Conservation (phyloP, 352 stramenopile genomes). For the Phytophthora palmivora region DNA sequence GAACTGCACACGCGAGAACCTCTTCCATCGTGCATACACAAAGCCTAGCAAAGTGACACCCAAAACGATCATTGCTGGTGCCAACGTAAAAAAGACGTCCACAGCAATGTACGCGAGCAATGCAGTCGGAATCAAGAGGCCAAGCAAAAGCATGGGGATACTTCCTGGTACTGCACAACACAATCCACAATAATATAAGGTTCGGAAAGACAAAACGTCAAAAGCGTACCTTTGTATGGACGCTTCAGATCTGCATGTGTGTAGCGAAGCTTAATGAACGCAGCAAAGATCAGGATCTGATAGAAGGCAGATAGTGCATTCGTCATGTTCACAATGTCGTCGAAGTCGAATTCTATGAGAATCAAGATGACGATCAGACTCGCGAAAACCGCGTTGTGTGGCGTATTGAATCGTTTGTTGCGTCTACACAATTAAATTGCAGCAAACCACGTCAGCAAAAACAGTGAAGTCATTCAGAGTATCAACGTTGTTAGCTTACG, state of each 20-base stretch:
- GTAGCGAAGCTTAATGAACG: conserved; percentile 91
- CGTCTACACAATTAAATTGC: conserved; percentile 28
- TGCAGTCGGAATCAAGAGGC: conserved; percentile 41
- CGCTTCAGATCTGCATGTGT: conserved; percentile 44
- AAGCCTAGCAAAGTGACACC: conserved; percentile 45
- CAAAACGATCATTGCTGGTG: conserved; percentile 49
- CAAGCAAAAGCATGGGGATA: conserved; percentile 41
- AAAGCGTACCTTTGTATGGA: conserved; percentile 47
- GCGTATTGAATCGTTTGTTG: conserved; percentile 64
- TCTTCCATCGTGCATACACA: conserved; percentile 49
- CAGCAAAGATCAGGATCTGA: conserved; percentile 88
- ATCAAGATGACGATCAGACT: conserved; percentile 60
- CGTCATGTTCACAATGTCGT: conserved; percentile 86
- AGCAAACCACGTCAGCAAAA: conserved; percentile 6
- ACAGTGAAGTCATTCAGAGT: not conserved
- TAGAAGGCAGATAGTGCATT: conserved; percentile 92
- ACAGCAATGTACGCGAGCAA: conserved; percentile 57
- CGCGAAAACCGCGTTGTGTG: conserved; percentile 52
- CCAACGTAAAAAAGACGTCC: conserved; percentile 55
- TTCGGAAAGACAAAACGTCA: not conserved
- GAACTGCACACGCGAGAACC: conserved; percentile 57
- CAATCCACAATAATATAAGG: conserved; percentile 14
- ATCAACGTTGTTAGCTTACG: conserved; percentile 47
- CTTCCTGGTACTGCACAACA: conserved; percentile 42
- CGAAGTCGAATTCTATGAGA: conserved; percentile 71